Evolutionary conservation across 768 basidiomycete genomes (phyloP).

Genomic region (Kwoniella pini): DNA sequence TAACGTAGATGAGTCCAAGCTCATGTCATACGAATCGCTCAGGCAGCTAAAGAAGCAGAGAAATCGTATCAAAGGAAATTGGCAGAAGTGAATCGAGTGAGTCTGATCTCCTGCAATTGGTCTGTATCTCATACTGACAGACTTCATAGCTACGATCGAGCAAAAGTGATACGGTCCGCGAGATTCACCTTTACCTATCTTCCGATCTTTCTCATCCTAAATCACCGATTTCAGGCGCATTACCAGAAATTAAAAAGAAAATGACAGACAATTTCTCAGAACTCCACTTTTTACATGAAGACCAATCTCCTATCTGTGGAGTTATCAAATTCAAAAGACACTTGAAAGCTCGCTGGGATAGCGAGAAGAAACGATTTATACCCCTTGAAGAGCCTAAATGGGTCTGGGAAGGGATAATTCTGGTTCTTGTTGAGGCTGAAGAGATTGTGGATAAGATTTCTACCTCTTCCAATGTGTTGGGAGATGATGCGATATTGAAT

Average conservation of each 20-base stretch:
- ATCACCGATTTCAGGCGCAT: conserved; percentile 42
- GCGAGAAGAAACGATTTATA: conserved; percentile 33
- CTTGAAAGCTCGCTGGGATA: conserved; percentile 41
- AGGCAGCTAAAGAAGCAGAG: conserved; percentile 40
- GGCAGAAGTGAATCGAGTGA: conserved; percentile 44
- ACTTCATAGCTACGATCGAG: conserved; percentile 32
- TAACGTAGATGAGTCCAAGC: too few relatives aligned
- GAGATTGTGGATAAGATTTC: conserved; percentile 41
- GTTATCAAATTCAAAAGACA: conserved; percentile 47
- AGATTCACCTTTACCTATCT: conserved; percentile 48
- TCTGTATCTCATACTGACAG: not conserved
- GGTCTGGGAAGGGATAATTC: conserved; percentile 40
- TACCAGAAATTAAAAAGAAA: conserved; percentile 39
- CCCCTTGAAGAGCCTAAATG: conserved; percentile 30
- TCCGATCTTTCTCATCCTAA: conserved; percentile 29
- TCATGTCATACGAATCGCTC: too few relatives aligned
- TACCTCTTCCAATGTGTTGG: not conserved
- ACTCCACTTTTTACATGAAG: conserved; percentile 21
- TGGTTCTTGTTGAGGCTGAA: conserved; percentile 44
- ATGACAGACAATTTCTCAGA: conserved; percentile 35
- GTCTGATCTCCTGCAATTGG: not conserved
- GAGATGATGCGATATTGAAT: not conserved
- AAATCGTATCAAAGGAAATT: conserved; percentile 41
- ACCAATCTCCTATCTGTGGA: conserved; percentile 26
- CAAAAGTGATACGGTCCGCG: conserved; percentile 47